Conservation (phyloP, 2,329 filamentous ascomycete species). For the Bipolaris zeicola region DNA sequence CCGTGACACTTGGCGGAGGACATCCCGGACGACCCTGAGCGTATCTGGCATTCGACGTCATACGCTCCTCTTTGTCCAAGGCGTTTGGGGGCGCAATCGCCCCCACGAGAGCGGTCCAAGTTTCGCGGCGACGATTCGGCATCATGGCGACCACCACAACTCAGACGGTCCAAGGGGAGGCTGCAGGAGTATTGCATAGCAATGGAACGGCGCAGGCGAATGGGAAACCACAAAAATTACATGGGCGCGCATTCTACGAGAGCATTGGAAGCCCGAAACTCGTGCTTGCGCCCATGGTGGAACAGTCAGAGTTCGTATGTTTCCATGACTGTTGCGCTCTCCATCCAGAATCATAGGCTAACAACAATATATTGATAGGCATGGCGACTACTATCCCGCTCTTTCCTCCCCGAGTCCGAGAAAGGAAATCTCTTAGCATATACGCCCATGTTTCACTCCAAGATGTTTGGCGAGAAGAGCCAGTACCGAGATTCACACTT, state of each 20-base stretch:
- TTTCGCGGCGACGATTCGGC: constrained; percentile 16
- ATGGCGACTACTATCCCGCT: constrained; percentile 95
- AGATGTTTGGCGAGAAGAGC: constrained; percentile 77
- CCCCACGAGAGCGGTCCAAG: constrained; percentile 16
- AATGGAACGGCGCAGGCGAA: constrained; percentile 17
- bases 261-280: constrained; percentile 91
- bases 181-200: constrained; percentile 4
- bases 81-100: constrained; percentile 30
- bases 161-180: constrained; percentile 10
- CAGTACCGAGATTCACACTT: constrained; percentile 83
- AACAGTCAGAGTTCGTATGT: constrained; percentile 94
- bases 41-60: constrained; percentile 17
- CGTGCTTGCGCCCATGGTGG: constrained; percentile 95
- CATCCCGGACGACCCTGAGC: not conserved
- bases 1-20: not conserved
- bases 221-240: constrained; percentile 62
- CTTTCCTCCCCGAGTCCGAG: constrained; percentile 72
- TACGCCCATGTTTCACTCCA: constrained; percentile 94
- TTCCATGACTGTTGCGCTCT: constrained; percentile 26
- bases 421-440: constrained; percentile 75
- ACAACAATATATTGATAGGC: constrained; percentile 62
- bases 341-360: constrained; percentile 2
- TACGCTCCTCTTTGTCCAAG: constrained; percentile 23
- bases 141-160: constrained; percentile 25
- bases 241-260: constrained; percentile 90